These are phyloP conservation scores for Hymenoscyphus linearis DNA, from an alignment of 2,329 filamentous ascomycete species.

Conservation along the genomic window DNA sequence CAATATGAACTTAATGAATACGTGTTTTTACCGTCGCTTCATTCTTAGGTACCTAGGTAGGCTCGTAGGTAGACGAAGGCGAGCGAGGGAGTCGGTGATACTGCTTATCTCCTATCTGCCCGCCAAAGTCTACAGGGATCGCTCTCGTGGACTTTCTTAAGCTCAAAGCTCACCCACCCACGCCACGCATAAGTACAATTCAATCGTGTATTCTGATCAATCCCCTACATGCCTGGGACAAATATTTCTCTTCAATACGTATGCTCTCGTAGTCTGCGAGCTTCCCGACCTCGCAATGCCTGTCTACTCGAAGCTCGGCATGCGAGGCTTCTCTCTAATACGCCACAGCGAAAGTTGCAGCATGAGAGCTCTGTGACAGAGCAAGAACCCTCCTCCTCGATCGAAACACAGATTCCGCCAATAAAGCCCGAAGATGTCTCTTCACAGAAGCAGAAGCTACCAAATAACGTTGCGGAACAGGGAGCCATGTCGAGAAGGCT, in stretches of 20 bases:
- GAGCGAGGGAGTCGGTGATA: too few relatives aligned
- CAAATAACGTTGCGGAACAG: slow-evolving; percentile 17
- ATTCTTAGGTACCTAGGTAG: too few relatives aligned
- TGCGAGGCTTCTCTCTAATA: slow-evolving; percentile 13
- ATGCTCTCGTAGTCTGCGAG: slow-evolving; percentile 28
- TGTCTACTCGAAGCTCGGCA: slow-evolving; percentile 8
- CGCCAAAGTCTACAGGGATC: background rate
- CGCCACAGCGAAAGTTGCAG: slow-evolving; percentile 22
- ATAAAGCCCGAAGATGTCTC: background rate
- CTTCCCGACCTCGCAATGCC: slow-evolving; percentile 20
- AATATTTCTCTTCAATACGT: slow-evolving; percentile 17
- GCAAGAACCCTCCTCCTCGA: slow-evolving; percentile 9
- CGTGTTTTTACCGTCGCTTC: too few relatives aligned
- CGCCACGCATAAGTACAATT: background rate
- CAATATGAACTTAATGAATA: too few relatives aligned
- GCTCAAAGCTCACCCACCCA: background rate
- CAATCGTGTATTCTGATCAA: background rate
- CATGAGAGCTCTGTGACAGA: slow-evolving; percentile 15
- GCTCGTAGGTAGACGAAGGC: too few relatives aligned
- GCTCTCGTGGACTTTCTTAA: background rate
- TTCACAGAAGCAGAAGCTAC: background rate
- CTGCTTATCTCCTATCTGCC: background rate
- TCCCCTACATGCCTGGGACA: slow-evolving; percentile 28
- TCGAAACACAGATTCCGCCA: slow-evolving; percentile 10
- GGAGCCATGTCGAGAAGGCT: slow-evolving; percentile 50